Evolutionary conservation across 225 moss, liverwort and hornwort species (phyloP).

Genomic region (Straminergon stramineum): DNA sequence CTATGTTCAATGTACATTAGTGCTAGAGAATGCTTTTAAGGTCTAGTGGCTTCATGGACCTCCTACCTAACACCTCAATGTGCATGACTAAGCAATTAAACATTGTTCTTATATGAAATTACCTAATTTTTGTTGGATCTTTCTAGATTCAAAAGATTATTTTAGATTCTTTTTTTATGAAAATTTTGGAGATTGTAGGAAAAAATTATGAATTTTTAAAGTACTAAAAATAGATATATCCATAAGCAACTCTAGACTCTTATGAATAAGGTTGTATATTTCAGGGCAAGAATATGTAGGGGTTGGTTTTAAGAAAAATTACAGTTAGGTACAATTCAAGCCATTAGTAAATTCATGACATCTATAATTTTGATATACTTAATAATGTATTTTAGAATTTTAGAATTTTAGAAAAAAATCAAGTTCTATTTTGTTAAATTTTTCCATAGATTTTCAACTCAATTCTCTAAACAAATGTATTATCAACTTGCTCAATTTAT

Average conservation of each 20-base stretch:
- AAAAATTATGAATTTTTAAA: not conserved
- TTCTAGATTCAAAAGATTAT: fast-evolving
- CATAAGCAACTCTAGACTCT: not conserved
- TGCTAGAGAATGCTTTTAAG: not conserved
- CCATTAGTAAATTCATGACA: not conserved
- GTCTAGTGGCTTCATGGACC: not conserved
- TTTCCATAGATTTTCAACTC: not conserved
- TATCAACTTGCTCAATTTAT: not conserved
- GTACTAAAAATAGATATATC: not conserved
- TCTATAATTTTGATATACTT: not conserved
- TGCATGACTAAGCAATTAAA: fast-evolving
- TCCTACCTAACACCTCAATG: not conserved
- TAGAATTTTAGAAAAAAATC: fast-evolving
- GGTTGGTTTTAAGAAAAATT: not conserved
- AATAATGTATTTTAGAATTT: not conserved
- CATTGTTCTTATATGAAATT: not conserved
- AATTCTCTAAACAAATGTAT: not conserved
- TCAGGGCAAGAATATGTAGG: not conserved
- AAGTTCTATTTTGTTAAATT: not conserved
- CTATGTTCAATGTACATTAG: not conserved
- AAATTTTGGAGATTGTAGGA: not conserved
- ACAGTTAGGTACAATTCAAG: fast-evolving
- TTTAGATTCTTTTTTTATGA: fast-evolving
- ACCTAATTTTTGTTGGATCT: not conserved
- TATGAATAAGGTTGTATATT: not conserved